Base-by-base conservation (phyloP, 495 filamentous ascomycete genomes). In the Trypethelium eluteriae region DNA sequence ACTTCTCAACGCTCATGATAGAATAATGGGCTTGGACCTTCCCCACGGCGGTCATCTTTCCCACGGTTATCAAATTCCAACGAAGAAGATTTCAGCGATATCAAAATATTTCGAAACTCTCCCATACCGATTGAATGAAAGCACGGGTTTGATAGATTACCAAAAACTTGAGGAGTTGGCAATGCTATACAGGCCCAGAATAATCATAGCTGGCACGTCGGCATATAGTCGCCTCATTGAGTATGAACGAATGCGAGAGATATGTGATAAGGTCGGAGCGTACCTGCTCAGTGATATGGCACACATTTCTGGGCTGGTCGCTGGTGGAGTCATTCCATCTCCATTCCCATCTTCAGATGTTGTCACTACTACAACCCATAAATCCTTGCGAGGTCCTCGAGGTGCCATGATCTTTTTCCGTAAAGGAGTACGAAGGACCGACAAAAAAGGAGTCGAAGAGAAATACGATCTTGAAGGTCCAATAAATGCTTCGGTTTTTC, bases 321-420 rank as follows among this genome's bases (percentile, higher is more conserved):
- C 95, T 70, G 89, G 90, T 67, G 91, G 88, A 71, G 93, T 96
- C 74, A 96, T 98, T 72, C 91, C 93, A 68, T 91, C 90, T 64
- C 95, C 95, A 38, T 99, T 99, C 82, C 82, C 87, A 70, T 84
- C 96, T 73, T 92, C 93, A 67, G 95, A 98, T 78, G 89, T 99
- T 65, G 95, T 99, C 66, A 99, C 95, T 68, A 99, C 95, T 66
- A 99, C 95, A 66, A 99, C 95, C 62, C 95, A 99, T 87, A 99
- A 99, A 86, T 96, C 93, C 62, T 90, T 99, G 73, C 91, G 95
- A 82, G 95, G 95, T 64, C 95, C 95, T 64, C 89, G 95, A 79
- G 95, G 95, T 76, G 95, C 95, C 75, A 99, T 99, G 95, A 99
- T 99, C 81, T 99, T 99, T 85, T 99, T 91, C 86, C 90, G 95